phyloP scores from a whole-genome alignment of 352 stramenopile species.

The Globisporangium takayamanum region DNA sequence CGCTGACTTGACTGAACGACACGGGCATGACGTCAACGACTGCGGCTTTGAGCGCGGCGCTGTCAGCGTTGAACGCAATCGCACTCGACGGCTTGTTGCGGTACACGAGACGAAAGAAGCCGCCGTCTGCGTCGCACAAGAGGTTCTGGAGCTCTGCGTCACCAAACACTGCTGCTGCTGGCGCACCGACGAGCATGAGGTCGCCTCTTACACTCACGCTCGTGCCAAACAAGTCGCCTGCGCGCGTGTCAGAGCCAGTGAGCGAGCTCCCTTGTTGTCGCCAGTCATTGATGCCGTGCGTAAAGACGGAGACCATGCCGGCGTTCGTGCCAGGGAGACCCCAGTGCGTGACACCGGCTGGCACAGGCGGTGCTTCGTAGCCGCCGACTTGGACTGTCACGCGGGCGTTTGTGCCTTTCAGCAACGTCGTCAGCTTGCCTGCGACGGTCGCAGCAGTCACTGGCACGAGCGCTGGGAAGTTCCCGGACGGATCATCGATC shows the following conservation, averaged over 20 bases:
- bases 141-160: slow-evolving; percentile 71
- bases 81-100: slow-evolving; percentile 40
- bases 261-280: slow-evolving; percentile 60
- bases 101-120: slow-evolving; percentile 63
- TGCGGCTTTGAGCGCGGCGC: slow-evolving; percentile 33
- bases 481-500: slow-evolving; percentile 58
- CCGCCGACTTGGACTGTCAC: slow-evolving; percentile 46
- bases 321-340: slow-evolving; percentile 50
- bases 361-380: slow-evolving; percentile 29
- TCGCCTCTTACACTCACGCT: slow-evolving; percentile 60
- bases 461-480: slow-evolving; percentile 51
- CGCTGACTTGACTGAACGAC: slow-evolving; percentile 38
- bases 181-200: slow-evolving; percentile 53
- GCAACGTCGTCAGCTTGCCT: slow-evolving; percentile 16
- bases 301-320: slow-evolving; percentile 62
- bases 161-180: slow-evolving; percentile 55
- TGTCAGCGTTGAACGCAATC: slow-evolving; percentile 55
- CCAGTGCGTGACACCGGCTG: slow-evolving; percentile 31
- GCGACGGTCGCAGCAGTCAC: slow-evolving; percentile 26
- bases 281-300: slow-evolving; percentile 63
- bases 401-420: slow-evolving; percentile 57
- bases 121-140: slow-evolving; percentile 65
- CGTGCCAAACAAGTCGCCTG: slow-evolving; percentile 64
- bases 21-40: slow-evolving; percentile 58
- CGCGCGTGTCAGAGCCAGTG: slow-evolving; percentile 43